A percentile compares a stretch with the other conserved stretches of the same genome.
Evolutionary conservation across 2,329 filamentous ascomycete species (phyloP).

Genomic region (Aspergillus caelatus): DNA sequence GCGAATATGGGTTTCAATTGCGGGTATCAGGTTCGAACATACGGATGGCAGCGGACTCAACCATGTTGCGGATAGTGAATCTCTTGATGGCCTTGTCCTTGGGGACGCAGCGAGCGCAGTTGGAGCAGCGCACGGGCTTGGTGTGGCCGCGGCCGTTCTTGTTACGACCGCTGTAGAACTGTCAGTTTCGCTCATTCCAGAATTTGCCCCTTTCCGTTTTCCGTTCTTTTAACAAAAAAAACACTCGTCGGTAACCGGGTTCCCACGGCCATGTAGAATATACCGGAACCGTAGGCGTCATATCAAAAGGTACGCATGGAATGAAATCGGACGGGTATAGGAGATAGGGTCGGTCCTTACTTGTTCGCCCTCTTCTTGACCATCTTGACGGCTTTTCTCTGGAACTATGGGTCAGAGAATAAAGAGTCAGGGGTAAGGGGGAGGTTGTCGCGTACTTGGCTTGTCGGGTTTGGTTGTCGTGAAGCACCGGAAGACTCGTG

Average conservation of each 20-base stretch:
- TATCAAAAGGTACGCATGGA: conserved; percentile 23
- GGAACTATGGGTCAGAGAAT: conserved; percentile 34
- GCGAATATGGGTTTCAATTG: conserved; percentile 15
- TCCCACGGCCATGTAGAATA: conserved; percentile 3
- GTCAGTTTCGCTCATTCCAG: conserved; percentile 16
- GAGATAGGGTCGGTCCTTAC: conserved; percentile 52
- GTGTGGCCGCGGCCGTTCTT: conserved; percentile 99
- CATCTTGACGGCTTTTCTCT: conserved; percentile 62
- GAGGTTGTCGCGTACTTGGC: conserved; percentile 40
- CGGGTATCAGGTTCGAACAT: conserved; percentile 54
- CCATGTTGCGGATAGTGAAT: conserved; percentile 99
- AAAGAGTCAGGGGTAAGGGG: conserved; percentile 24
- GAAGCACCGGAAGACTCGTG: conserved; percentile 39
- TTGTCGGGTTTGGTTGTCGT: conserved; percentile 44
- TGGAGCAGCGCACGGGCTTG: conserved; percentile 96
- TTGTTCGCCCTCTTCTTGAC: conserved; percentile 77
- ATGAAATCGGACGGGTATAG: conserved; percentile 29
- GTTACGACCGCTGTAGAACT: conserved; percentile 80
- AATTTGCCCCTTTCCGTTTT: conserved; percentile 35
- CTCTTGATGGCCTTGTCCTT: conserved; percentile 99
- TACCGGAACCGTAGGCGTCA: conserved; percentile 4
- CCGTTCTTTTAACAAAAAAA: not conserved
- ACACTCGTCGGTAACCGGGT: conserved; percentile 2
- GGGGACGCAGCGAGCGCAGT: conserved; percentile 87
- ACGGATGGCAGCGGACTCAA: conserved; percentile 99